phyloP scores from a whole-genome alignment of 768 basidiomycete genomes.

The Daedalea quercina region DNA sequence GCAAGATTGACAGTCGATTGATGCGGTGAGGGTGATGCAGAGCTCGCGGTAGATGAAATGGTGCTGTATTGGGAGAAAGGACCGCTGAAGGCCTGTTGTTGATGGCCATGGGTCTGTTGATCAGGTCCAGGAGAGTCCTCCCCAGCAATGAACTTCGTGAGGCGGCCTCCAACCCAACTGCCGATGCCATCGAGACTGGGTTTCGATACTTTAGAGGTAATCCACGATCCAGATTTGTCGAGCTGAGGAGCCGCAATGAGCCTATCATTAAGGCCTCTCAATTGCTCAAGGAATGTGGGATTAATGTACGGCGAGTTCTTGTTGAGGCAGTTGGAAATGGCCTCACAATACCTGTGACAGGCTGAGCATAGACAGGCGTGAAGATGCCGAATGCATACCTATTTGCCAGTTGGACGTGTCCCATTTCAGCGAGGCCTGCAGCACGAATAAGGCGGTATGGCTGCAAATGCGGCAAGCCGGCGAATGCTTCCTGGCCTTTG shows the following conservation, averaged over 20 bases:
- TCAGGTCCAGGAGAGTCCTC: conserved; percentile 48
- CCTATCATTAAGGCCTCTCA: conserved; percentile 75
- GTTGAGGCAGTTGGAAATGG: conserved; percentile 62
- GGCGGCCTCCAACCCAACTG: conserved; percentile 84
- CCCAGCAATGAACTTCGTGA: conserved; percentile 94
- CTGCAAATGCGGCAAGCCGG: conserved; percentile 80
- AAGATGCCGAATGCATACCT: conserved; percentile 39
- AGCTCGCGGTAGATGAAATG: conserved; percentile 76
- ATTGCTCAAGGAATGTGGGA: conserved; percentile 57
- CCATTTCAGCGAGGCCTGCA: conserved; percentile 68
- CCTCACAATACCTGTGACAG: conserved; percentile 79
- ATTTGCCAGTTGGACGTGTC: conserved; percentile 69
- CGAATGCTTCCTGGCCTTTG: conserved; percentile 85
- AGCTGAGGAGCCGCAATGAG: conserved; percentile 64
- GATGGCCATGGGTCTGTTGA: conserved; percentile 29
- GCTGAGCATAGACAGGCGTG: not conserved
- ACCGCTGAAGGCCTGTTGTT: conserved; percentile 45
- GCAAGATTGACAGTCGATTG: conserved; percentile 40
- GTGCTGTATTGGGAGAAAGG: conserved; percentile 92
- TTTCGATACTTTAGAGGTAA: conserved; percentile 77
- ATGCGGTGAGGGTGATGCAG: conserved; percentile 72
- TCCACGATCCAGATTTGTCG: conserved; percentile 83
- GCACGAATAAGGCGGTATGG: conserved; percentile 84
- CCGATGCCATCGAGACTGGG: conserved; percentile 90
- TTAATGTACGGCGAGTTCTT: conserved; percentile 65